These are phyloP conservation scores for Hortiboletus flavorubellus DNA, from an alignment of 768 basidiomycete genomes.

Conservation along the genomic window DNA sequence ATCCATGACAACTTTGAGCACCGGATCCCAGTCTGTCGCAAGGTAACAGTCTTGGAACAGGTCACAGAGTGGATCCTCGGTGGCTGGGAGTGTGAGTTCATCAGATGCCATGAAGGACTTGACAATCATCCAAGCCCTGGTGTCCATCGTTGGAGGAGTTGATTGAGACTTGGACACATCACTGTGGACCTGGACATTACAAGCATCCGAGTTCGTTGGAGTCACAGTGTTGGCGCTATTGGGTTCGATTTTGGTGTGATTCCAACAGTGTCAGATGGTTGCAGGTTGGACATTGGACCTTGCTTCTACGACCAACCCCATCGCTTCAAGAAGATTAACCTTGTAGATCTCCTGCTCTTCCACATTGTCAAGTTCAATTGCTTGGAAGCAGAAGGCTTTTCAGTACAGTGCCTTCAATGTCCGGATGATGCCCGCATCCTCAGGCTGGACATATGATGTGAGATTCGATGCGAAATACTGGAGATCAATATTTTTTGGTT, in stretches of 20 bases:
- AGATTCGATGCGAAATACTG: no score
- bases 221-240: background rate
- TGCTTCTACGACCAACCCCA: background rate
- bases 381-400: background rate
- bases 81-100: no score
- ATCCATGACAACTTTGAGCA: no score
- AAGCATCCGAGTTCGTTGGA: no score
- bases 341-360: slow-evolving; percentile 1
- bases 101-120: no score
- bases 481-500: no score
- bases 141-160: background rate
- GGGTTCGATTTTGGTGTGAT: background rate
- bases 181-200: no score
- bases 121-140: background rate
- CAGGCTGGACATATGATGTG: no score
- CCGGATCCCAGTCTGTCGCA: no score
- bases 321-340: slow-evolving; percentile 5
- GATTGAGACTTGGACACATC: no score
- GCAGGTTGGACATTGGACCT: background rate
- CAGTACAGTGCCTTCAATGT: slow-evolving; percentile 34
- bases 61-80: no score
- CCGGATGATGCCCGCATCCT: slow-evolving; percentile 16
- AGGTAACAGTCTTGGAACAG: no score
- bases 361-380: slow-evolving; percentile 2
- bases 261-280: slow-evolving; percentile 2